Evolutionary conservation across 192 early-diverging fungal genomes (phyloP).

Genomic region (Chytriomyces sp.): DNA sequence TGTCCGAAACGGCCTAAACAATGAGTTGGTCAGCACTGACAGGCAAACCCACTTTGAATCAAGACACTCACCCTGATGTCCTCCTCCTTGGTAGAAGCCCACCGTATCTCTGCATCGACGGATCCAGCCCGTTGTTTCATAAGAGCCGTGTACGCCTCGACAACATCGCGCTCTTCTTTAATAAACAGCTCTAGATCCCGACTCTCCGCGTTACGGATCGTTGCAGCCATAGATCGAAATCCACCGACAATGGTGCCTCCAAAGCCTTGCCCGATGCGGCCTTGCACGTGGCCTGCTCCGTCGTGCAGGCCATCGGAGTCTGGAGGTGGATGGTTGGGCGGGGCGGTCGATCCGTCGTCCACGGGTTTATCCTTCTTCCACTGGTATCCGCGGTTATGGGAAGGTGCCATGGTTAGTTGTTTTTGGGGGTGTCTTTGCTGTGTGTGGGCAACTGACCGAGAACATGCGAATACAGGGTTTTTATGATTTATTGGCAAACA

Average conservation of each 20-base stretch:
- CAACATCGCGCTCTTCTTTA: conserved; percentile 39
- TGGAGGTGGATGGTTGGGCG: background rate
- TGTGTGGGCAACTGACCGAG: background rate
- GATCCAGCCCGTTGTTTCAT: conserved; percentile 3
- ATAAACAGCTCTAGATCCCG: conserved; percentile 20
- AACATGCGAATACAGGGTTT: background rate
- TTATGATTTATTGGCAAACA: no score
- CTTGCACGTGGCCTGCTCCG: background rate
- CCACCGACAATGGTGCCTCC: background rate
- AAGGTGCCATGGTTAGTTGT: no score
- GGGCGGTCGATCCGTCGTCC: background rate
- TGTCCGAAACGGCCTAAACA: conserved; percentile 17
- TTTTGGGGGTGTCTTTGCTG: background rate
- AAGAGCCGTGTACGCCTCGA: conserved; percentile 2
- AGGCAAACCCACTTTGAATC: background rate
- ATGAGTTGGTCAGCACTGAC: background rate
- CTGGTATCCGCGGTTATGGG: no score
- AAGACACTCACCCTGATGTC: conserved; percentile 24
- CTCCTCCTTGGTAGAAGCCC: conserved; percentile 31
- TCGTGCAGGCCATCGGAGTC: background rate
- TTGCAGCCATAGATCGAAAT: background rate
- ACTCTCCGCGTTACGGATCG: background rate
- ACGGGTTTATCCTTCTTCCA: no score
- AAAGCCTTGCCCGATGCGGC: background rate
- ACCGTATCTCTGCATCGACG: background rate